phyloP scores from a whole-genome alignment of 768 basidiomycete genomes.

The Podaxis carcinomalis region DNA sequence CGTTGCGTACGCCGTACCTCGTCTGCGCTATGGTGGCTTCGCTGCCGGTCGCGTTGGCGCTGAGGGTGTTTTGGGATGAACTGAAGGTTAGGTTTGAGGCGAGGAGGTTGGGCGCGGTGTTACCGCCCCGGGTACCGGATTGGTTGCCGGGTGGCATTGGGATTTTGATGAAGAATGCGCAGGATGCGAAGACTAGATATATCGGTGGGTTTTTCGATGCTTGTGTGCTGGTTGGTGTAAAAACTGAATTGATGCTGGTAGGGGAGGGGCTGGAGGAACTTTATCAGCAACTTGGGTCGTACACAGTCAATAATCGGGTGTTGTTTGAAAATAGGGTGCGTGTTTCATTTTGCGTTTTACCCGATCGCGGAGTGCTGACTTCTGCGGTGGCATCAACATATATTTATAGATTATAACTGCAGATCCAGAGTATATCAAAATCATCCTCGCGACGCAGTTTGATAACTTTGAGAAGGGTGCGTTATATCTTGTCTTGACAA shows the following conservation, averaged over 20 bases:
- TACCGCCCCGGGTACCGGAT: constrained; percentile 17
- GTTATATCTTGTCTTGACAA: background rate
- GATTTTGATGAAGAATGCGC: constrained; percentile 11
- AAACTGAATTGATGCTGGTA: constrained; percentile 11
- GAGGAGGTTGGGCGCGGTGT: constrained; percentile 15
- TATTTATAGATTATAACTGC: constrained; percentile 15
- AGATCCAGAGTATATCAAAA: constrained; percentile 18
- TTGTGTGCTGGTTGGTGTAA: background rate
- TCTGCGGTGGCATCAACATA: background rate
- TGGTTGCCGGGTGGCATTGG: constrained; percentile 17
- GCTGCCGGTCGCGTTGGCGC: constrained; percentile 16
- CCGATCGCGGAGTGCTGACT: background rate
- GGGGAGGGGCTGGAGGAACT: constrained; percentile 19
- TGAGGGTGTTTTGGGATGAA: constrained; percentile 14
- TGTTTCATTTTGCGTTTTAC: background rate
- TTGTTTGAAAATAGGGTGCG: constrained; percentile 23
- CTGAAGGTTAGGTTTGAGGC: constrained; percentile 17
- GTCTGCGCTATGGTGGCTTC: constrained; percentile 14
- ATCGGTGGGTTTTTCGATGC: constrained; percentile 22
- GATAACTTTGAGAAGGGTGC: constrained; percentile 34
- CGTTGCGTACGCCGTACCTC: background rate
- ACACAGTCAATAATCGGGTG: constrained; percentile 18
- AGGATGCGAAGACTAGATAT: constrained; percentile 25
- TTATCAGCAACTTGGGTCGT: constrained; percentile 18
- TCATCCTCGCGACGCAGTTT: constrained; percentile 40